A percentile compares a stretch with the other conserved stretches of the same genome.
Conservation (phyloP, 2,329 filamentous ascomycete species). For the Fusarium sp. region DNA sequence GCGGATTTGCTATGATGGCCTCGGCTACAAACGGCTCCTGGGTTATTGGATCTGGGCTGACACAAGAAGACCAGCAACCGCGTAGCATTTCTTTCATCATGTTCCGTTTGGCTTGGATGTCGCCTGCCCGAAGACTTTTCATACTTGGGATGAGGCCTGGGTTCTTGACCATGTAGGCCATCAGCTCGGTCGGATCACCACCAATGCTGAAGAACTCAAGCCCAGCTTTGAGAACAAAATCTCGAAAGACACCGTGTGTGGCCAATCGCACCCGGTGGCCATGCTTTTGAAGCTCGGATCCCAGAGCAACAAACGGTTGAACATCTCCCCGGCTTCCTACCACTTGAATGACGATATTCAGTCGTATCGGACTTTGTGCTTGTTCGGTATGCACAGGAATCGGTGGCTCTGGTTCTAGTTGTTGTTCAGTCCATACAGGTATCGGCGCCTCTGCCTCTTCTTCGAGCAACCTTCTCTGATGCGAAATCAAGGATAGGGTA, state of each 20-base stretch:
- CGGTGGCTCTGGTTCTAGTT: no score
- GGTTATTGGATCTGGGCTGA: conserved; percentile 5
- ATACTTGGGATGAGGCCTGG: conserved; percentile 51
- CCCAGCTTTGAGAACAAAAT: conserved; percentile 61
- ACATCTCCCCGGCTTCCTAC: conserved; percentile 84
- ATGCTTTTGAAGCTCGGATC: conserved; percentile 74
- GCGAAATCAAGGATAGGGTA: no score
- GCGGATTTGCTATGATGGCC: conserved; percentile 65
- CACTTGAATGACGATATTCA: conserved; percentile 83
- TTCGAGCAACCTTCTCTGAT: no score
- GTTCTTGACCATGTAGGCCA: conserved; percentile 51
- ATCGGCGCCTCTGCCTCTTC: no score
- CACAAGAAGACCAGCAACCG: conserved; percentile 51
- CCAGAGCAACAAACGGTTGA: conserved; percentile 81
- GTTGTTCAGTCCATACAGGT: no score
- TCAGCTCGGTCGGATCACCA: conserved; percentile 58
- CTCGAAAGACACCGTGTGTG: conserved; percentile 68
- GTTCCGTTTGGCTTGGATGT: conserved; percentile 47
- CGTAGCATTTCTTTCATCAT: conserved; percentile 51
- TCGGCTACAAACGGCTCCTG: conserved; percentile 61
- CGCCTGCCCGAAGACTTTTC: conserved; percentile 47
- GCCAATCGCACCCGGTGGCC: conserved; percentile 81
- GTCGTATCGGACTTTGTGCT: no score
- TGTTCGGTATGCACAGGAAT: no score
- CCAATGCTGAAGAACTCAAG: conserved; percentile 69